Evolutionary conservation across 2,329 filamentous ascomycete species (phyloP).

Genomic region (Fusarium pseudonygamai): DNA sequence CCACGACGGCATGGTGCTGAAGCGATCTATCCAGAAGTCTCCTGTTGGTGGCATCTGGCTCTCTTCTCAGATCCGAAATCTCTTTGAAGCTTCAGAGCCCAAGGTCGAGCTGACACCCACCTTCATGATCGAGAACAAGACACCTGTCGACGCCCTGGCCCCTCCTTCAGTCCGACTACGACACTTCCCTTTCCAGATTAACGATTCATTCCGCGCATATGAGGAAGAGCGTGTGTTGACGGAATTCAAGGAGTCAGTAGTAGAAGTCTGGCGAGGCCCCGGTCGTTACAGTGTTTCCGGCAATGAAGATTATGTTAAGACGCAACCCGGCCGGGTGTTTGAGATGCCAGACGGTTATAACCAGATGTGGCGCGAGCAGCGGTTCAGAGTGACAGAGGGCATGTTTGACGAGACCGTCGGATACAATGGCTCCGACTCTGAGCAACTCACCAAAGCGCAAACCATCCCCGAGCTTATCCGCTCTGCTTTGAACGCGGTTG

Average conservation of each 20-base stretch:
- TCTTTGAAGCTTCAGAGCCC: slow-evolving; percentile 77
- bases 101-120: slow-evolving; percentile 81
- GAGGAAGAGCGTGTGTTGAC: slow-evolving; percentile 94
- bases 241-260: slow-evolving; percentile 97
- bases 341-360: slow-evolving; percentile 98
- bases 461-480: slow-evolving; percentile 87
- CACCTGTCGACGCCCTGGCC: slow-evolving; percentile 84
- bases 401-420: slow-evolving; percentile 89
- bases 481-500: slow-evolving; percentile 78
- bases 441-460: slow-evolving; percentile 72
- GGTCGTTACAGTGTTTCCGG: slow-evolving; percentile 70
- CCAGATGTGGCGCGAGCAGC: slow-evolving; percentile 90
- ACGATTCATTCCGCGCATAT: slow-evolving; percentile 78
- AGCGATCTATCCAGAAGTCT: slow-evolving; percentile 87
- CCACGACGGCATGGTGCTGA: slow-evolving; percentile 93
- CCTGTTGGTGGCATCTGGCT: slow-evolving; percentile 90
- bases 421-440: slow-evolving; percentile 58
- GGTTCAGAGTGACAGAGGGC: slow-evolving; percentile 86
- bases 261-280: slow-evolving; percentile 90
- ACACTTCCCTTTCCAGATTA: slow-evolving; percentile 70
- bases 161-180: slow-evolving; percentile 80
- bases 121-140: slow-evolving; percentile 89
- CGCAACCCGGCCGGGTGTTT: slow-evolving; percentile 83
- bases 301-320: slow-evolving; percentile 80
- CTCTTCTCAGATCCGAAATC: slow-evolving; percentile 83